Evolutionary conservation across 1,139 yeast genomes (phyloP), one percentile per base, ranked within the genome.

Genomic region (Candida frijolesensis): DNA sequence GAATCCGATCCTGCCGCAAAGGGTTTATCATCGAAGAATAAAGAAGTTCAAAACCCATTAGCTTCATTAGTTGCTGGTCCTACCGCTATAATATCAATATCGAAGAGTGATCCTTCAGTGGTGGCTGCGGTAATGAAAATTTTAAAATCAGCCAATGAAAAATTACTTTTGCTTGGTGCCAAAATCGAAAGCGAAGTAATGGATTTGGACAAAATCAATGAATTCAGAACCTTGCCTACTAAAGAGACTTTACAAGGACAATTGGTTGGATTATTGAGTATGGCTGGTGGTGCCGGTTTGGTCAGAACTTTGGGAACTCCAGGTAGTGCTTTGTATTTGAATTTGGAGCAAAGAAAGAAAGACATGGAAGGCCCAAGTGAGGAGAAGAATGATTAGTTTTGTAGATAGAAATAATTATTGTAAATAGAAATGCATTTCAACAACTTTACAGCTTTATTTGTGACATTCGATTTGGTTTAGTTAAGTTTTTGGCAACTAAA

Each of bases 261-360:
- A 74, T 79, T 94, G 60, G 86, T 89, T 22, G 96, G 96, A n/a
- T 77, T 90, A 53, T 82, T 92, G 65, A 85, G 92, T 14, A 72
- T 87, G 51, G 78, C 89, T 56, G 89, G 96, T 54, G 98, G 97
- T 62, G 95, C 91, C 42, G 96, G 96, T 2, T 78, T 92, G 65
- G 96, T 89, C 6, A 82, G 82, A 68, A 89, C 96, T 27, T 78
- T 92, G 67, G 87, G 88, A 68, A 70, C 88, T 29, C 76, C 89
- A 16, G 72, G 88, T 30, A 83, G 83, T 57, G 71, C 75, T 54
- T 79, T 92, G 59, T 89, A 89, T 61, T 75, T 91, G 67, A 88
- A 96, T 7, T 70, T 91, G 69, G 84, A 85, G 54, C 76, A 84
- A 56, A 84, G 85, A 60, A 67, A 75, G 54, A 71, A 81, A 67